Evolutionary conservation across 2,329 filamentous ascomycete species (phyloP).

Genomic region (Fonsecaea multimorphosa): DNA sequence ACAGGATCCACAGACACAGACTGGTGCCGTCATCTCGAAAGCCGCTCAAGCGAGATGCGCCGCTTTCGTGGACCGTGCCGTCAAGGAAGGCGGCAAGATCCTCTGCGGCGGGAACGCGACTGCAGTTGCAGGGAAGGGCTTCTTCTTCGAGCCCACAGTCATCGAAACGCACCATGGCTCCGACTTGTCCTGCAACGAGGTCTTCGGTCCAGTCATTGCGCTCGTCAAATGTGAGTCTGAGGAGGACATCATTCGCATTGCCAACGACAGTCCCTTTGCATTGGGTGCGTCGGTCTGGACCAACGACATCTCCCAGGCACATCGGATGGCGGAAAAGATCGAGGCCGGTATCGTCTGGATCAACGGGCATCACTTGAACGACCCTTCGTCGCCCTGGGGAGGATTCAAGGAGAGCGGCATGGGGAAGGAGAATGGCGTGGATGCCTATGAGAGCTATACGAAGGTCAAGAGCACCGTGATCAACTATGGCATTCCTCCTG

Average conservation of each 20-base stretch:
- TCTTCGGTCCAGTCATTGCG: conserved; percentile 60
- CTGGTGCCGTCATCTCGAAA: conserved; percentile 67
- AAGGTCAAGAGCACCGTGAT: conserved; percentile 70
- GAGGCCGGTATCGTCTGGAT: conserved; percentile 58
- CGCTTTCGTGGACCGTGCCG: conserved; percentile 46
- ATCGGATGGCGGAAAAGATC: conserved; percentile 54
- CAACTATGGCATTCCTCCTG: conserved; percentile 69
- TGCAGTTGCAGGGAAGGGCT: conserved; percentile 59
- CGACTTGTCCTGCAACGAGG: conserved; percentile 49
- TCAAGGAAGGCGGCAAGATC: conserved; percentile 50
- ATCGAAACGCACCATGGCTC: conserved; percentile 45
- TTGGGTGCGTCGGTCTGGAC: conserved; percentile 60
- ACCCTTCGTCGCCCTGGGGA: conserved; percentile 74
- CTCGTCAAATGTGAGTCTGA: conserved; percentile 56
- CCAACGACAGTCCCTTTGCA: conserved; percentile 59
- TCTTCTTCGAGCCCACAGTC: conserved; percentile 57
- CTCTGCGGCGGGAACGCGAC: conserved; percentile 59
- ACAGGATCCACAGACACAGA: conserved; percentile 62
- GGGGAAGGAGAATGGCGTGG: conserved; percentile 74
- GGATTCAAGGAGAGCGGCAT: conserved; percentile 69
- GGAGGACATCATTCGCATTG: conserved; percentile 54
- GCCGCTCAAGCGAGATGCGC: conserved; percentile 52
- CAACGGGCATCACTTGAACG: conserved; percentile 70
- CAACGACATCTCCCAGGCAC: conserved; percentile 56
- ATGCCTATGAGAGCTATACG: conserved; percentile 61